Evolutionary conservation across 2,329 filamentous ascomycete species (phyloP).

Genomic region (Fusarium equiseti): DNA sequence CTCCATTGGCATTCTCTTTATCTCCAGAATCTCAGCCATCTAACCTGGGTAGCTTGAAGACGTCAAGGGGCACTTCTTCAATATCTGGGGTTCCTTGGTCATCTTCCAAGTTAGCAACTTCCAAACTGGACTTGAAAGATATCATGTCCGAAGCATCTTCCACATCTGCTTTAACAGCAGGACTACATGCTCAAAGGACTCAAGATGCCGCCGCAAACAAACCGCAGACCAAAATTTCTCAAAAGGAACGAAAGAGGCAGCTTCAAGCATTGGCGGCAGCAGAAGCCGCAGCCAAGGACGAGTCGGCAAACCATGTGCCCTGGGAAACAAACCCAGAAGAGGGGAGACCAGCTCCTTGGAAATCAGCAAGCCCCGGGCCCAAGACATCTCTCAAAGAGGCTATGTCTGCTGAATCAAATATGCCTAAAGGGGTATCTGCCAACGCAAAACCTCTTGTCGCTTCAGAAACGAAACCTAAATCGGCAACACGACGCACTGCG

Average conservation of each 20-base stretch:
- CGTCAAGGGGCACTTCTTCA: slow-evolving; percentile 14
- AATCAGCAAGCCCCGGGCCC: slow-evolving; percentile 63
- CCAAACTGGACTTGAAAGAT: slow-evolving; percentile 79
- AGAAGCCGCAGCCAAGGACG: slow-evolving; percentile 55
- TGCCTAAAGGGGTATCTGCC: slow-evolving; percentile 47
- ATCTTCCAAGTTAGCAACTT: slow-evolving; percentile 63
- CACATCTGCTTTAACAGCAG: slow-evolving; percentile 66
- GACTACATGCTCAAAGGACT: slow-evolving; percentile 63
- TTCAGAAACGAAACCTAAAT: slow-evolving; percentile 55
- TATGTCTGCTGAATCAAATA: slow-evolving; percentile 51
- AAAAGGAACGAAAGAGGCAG: slow-evolving; percentile 90
- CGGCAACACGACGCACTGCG: slow-evolving; percentile 62
- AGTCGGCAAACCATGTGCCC: slow-evolving; percentile 52
- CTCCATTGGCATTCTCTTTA: slow-evolving; percentile 34
- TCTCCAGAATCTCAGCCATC: slow-evolving; percentile 32
- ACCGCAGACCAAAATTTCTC: slow-evolving; percentile 76
- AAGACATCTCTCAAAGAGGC: slow-evolving; percentile 66
- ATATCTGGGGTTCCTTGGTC: slow-evolving; percentile 62
- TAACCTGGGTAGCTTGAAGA: slow-evolving; percentile 10
- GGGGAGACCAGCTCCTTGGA: slow-evolving; percentile 73
- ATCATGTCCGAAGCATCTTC: slow-evolving; percentile 75
- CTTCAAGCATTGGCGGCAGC: slow-evolving; percentile 73
- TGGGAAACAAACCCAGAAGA: slow-evolving; percentile 59
- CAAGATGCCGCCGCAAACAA: slow-evolving; percentile 56
- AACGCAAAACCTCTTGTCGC: slow-evolving; percentile 59